Evolutionary conservation across 1,284 basidiomycete species (phyloP), one percentile per base, ranked within the genome.

Genomic region (Cutaneotrichosporon sp.): DNA sequence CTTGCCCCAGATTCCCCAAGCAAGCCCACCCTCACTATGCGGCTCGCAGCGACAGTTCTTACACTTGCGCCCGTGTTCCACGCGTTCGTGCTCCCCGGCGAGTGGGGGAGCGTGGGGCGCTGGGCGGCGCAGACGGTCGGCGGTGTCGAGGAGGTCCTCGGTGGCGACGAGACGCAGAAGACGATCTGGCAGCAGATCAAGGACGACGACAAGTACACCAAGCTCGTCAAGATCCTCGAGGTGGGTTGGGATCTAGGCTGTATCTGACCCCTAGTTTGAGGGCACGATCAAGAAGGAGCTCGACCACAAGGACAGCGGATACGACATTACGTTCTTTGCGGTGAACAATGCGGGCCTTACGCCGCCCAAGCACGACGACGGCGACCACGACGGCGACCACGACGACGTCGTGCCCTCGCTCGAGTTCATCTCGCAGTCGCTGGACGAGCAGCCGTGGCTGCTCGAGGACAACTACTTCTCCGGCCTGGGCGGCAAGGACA

Each of bases 311-410:
- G 71, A 76, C 65, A 69, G 71, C 50, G 65, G 72, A 14, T 62
- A 65, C 16, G 68, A 69, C 52, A 76, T 81, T 65, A 81, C 80
- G 29, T 80, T 81, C 72, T 80, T 81, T 64, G 73, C 76, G 1
- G 76, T 76, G 43, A 76, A 79, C 67, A 77, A 81, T 62, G 75
- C 77, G 43, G 78, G 76, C 13, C 66, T 79, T 22, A 74, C 70
- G 9, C 74, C 73, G 31, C 60, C 69, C 20, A 74, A 73, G 56
- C 58, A 67, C 52, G 65, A 72, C 52, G 65, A 72, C 54, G 74
- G 80, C 36, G 76, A 79, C 20, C 68, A 76, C 51, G 59, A 60
- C 27, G 50, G 45, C 36, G 36, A 54, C 5, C n/a, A 54, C 46
- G 54, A 57, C 20, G 29, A 27, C 51, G 72, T 63, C 38, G 54